These are phyloP conservation scores for Pneumocystis sp. DNA, from an alignment of 1,139 yeast species.

Conservation along the genomic window DNA sequence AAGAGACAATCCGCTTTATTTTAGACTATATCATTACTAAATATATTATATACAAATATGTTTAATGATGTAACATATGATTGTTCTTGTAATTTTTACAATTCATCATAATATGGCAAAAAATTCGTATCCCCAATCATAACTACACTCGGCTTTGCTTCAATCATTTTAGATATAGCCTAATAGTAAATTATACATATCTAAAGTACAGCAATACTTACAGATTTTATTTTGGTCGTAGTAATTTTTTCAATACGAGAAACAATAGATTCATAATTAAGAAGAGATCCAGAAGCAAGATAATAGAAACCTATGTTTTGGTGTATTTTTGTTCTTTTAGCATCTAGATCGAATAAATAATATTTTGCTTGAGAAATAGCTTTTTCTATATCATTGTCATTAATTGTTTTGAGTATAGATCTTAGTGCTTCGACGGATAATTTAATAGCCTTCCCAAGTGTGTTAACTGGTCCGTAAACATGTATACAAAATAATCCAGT, in stretches of 20 bases:
- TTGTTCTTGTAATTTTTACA: conserved; percentile 21
- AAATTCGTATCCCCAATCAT: conserved; percentile 83
- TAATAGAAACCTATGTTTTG: conserved; percentile 17
- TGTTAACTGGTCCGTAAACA: conserved; percentile 44
- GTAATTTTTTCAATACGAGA: conserved; percentile 27
- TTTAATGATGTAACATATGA: neutral
- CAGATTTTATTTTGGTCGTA: conserved; percentile 32
- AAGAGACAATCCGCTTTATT: neutral
- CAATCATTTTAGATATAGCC: conserved; percentile 35
- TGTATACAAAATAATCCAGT: conserved; percentile 69
- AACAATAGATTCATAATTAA: conserved; percentile 14
- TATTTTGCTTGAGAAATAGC: conserved; percentile 34
- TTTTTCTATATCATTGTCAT: conserved; percentile 29
- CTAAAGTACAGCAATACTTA: neutral
- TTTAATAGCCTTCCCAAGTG: conserved; percentile 42
- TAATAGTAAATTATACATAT: conserved; percentile 15
- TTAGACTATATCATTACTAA: neutral
- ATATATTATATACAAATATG: neutral
- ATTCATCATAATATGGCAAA: conserved; percentile 82
- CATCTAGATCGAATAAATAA: conserved; percentile 24
- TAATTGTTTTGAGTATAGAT: conserved; percentile 15
- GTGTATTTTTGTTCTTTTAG: conserved; percentile 25
- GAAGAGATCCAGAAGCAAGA: conserved; percentile 20
- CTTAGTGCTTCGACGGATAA: conserved; percentile 30
- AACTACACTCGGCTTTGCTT: conserved; percentile 64